phyloP scores from a whole-genome alignment of 2,329 filamentous ascomycete species.

The Colletotrichum horii region DNA sequence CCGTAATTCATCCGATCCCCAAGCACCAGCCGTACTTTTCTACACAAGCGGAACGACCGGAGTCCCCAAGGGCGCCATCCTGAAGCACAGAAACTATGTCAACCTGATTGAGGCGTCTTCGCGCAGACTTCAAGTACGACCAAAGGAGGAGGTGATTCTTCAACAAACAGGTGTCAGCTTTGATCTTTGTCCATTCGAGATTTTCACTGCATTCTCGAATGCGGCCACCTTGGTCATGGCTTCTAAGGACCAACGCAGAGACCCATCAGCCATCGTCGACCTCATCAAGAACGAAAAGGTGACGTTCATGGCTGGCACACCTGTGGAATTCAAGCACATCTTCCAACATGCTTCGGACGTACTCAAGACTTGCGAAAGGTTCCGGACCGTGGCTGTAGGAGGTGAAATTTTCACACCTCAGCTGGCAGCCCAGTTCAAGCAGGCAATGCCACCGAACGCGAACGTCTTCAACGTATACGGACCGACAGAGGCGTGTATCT shows the following conservation, averaged over 20 bases:
- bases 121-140: slow-evolving; percentile 15
- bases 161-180: slow-evolving; percentile 46
- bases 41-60: slow-evolving; percentile 38
- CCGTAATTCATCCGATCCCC: background rate
- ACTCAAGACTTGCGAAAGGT: slow-evolving; percentile 11
- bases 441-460: background rate
- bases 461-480: slow-evolving; percentile 32
- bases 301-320: slow-evolving; percentile 41
- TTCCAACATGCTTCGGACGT: slow-evolving; percentile 24
- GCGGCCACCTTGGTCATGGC: slow-evolving; percentile 42
- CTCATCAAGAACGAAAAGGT: slow-evolving; percentile 39
- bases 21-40: slow-evolving; percentile 31
- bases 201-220: slow-evolving; percentile 37
- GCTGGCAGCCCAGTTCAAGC: slow-evolving; percentile 12
- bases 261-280: slow-evolving; percentile 36
- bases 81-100: slow-evolving; percentile 33
- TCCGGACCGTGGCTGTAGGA: slow-evolving; percentile 18
- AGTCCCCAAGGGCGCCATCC: slow-evolving; percentile 45
- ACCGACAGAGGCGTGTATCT: slow-evolving; percentile 30
- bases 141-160: slow-evolving; percentile 31
- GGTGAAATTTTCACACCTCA: slow-evolving; percentile 24
- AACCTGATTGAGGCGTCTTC: slow-evolving; percentile 27
- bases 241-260: slow-evolving; percentile 31
- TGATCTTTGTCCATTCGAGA: slow-evolving; percentile 44
- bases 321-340: slow-evolving; percentile 43